Evolutionary conservation across 164 flowering plant genomes (phyloP), one percentile per base, ranked within the genome.

Genomic region (Nymphaea thermarum): DNA sequence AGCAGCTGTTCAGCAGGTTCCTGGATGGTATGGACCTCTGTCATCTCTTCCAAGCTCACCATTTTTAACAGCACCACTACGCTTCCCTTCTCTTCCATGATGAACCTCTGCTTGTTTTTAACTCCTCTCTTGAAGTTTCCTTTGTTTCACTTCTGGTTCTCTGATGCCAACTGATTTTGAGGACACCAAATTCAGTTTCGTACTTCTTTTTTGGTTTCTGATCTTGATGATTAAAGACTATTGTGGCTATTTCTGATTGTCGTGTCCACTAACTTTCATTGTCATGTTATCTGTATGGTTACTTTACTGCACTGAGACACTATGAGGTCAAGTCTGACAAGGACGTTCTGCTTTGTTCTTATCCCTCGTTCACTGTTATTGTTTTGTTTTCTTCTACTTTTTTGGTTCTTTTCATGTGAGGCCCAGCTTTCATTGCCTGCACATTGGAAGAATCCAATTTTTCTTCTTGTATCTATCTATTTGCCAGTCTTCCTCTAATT

Each of bases 1-100:
- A 61, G 63, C 25, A 61, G 42, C 25, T 61, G 5, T 61, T 61
- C 57, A 51, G 15, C 14, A 51, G 57, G 15, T 73, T 73, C 70
- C 66, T 73, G 14, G 57, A 11, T 42, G 57, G 57, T 51, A 51
- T 51, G 14, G 57, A 25, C 57, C 57, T 51, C 14, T 51, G 3
- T 51, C 14, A 2, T 7, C 57, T 3, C 14, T 2, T 51, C 8
- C 14, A 51, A 51, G 8, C 14, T 3, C 8, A 15, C 57, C 8
- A 51, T 5, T 51, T 15, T 15, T 51, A 51, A 15, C 14, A 51
- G 8, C 57, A 51, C 8, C 8, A 7, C 0, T 51, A 3, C 14
- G 14, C 14, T 51, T 51, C 14, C 14, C 57, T 51, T 25, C 36
- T 2, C 12, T 6, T 47, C 55, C 55, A 6, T 47, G 7, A 47